Base-by-base conservation (phyloP, 176 grass and related monocot species). In the Triticum timopheevii region DNA sequence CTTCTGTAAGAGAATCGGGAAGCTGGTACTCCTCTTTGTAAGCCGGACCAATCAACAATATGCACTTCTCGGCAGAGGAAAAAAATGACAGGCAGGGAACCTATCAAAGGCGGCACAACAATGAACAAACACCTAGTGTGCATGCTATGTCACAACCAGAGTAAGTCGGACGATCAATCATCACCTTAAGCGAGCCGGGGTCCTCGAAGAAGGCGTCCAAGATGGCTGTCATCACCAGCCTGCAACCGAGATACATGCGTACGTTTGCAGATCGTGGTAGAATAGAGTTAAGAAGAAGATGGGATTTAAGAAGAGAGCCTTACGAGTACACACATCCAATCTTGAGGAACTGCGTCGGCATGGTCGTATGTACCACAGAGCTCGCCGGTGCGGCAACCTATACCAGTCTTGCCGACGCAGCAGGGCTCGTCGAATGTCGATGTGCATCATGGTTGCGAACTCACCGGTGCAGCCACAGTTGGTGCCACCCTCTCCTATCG, bases 11-110 rank as follows among this genome's bases (percentile, higher is more conserved):
- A 81, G 92, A 81, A 52, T 86, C 84, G 0, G 92, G 88, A n/a
- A 98, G 97, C 59, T 92, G 84, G 75, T 93, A 67, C 86, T 98
- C 86, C 87, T 96, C 89, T 5, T 96, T 98, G 77, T 93, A 98
- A 49, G 97, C n/a, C n/a, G 90, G 94, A 44, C 94, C 67, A 63
- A 98, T 93, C 30, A 98, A 76, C 17, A 94, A 96, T 73, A 94
- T 88, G 77, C 94, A 94, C 65, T 94, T 98, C 80, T 94, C 87
- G 7, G 92, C 66, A 58, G 89, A 89, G 86, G 91, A 34, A 34
- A 90, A 82, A 87, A 93, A 81, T 10, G 97, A 99, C 24, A 90
- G 92, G 65, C 94, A 96, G 5, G 84, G 86, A 79, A 99, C 97
- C 96, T 98, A 70, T 1, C 24, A 86, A 33, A 83, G 9, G 47